A percentile compares a stretch with the other conserved stretches of the same genome.
These are phyloP conservation scores for Penicillium thymicola DNA, from an alignment of 2,329 filamentous ascomycete genomes.

Conservation along the genomic window DNA sequence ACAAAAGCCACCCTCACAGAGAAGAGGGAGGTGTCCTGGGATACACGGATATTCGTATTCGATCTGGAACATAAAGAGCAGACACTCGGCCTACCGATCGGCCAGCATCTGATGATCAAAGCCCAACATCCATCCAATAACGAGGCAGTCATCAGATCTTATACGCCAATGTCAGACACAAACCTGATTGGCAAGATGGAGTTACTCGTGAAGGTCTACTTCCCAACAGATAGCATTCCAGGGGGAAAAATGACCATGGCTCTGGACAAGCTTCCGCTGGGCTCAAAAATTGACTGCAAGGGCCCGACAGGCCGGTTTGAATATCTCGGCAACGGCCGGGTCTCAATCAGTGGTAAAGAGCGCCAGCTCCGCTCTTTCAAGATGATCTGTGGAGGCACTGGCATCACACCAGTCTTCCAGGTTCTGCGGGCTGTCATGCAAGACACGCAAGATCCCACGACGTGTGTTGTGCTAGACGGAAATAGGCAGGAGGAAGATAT, in stretches of 20 bases:
- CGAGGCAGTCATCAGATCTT: slow-evolving; percentile 76
- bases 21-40: slow-evolving; percentile 69
- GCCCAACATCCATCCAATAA: slow-evolving; percentile 65
- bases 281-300: slow-evolving; percentile 77
- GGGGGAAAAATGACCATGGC: slow-evolving; percentile 82
- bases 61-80: slow-evolving; percentile 69
- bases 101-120: slow-evolving; percentile 83
- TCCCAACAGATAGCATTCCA: slow-evolving; percentile 52
- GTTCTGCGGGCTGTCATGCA: slow-evolving; percentile 71
- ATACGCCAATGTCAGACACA: slow-evolving; percentile 75
- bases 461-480: slow-evolving; percentile 71
- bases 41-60: slow-evolving; percentile 80
- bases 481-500: slow-evolving; percentile 79
- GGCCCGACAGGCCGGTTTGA: slow-evolving; percentile 83
- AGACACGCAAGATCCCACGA: slow-evolving; percentile 61
- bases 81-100: slow-evolving; percentile 70
- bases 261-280: slow-evolving; percentile 68
- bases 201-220: slow-evolving; percentile 80
- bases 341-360: slow-evolving; percentile 56
- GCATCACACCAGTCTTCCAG: slow-evolving; percentile 88
- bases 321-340: slow-evolving; percentile 67
- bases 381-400: slow-evolving; percentile 87
- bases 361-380: slow-evolving; percentile 64
- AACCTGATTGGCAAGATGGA: slow-evolving; percentile 63
- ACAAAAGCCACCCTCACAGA: slow-evolving; percentile 65